A percentile compares a stretch with the other conserved stretches of the same genome.
Conservation (phyloP, 2,329 filamentous ascomycete genomes). For the Thelonectria discophora region DNA sequence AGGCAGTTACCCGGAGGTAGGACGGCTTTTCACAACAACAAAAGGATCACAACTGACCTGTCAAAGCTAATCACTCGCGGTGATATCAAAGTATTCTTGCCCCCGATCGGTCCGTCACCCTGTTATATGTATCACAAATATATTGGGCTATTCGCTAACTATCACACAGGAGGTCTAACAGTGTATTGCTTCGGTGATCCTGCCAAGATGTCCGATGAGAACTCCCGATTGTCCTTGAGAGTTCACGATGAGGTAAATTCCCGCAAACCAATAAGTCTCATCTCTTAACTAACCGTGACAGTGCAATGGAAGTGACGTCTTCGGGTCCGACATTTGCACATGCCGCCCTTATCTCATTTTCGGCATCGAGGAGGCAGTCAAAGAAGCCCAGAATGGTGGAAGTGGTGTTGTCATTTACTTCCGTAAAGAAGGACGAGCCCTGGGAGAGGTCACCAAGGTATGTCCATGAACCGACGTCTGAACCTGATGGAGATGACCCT, state of each 20-base stretch:
- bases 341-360: slow-evolving; percentile 96
- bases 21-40: background rate
- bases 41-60: slow-evolving; percentile 32
- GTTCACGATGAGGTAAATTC: slow-evolving; percentile 73
- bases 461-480: slow-evolving; percentile 44
- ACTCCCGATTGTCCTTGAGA: slow-evolving; percentile 80
- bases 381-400: slow-evolving; percentile 93
- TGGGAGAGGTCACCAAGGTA: slow-evolving; percentile 96
- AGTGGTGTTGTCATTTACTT: slow-evolving; percentile 98
- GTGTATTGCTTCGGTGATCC: slow-evolving; percentile 98
- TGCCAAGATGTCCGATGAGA: slow-evolving; percentile 90
- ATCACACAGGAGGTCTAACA: slow-evolving; percentile 76
- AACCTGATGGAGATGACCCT: slow-evolving; percentile 18
- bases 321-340: slow-evolving; percentile 97
- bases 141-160: slow-evolving; percentile 18
- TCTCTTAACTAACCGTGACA: slow-evolving; percentile 40
- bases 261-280: background rate
- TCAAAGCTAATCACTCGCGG: slow-evolving; percentile 82
- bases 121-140: background rate
- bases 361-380: slow-evolving; percentile 96
- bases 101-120: slow-evolving; percentile 76
- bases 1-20: slow-evolving; percentile 88
- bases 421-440: slow-evolving; percentile 92
- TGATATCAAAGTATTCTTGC: slow-evolving; percentile 95
- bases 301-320: slow-evolving; percentile 97